phyloP scores from a whole-genome alignment of 345 rosid species.

The Populus nigra region DNA sequence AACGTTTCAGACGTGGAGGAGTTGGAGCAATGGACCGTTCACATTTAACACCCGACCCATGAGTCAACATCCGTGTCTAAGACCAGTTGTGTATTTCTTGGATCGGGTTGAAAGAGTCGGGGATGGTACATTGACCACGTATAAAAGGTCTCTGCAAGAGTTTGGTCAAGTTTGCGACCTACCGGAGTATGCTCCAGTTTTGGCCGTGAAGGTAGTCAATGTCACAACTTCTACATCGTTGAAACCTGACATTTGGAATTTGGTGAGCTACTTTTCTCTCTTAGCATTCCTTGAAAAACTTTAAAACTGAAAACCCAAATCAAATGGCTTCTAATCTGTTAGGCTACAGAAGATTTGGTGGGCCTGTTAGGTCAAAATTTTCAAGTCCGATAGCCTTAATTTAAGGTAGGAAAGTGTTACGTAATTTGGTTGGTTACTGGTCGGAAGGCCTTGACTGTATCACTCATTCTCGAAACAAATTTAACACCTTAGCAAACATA shows the following conservation, averaged over 20 bases:
- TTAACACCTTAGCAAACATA: no score
- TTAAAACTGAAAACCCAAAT: neutral
- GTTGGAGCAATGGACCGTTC: conserved; percentile 58
- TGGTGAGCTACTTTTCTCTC: conserved; percentile 40
- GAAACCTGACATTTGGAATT: conserved; percentile 52
- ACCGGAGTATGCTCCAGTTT: conserved; percentile 33
- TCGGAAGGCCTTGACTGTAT: no score
- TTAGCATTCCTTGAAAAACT: neutral
- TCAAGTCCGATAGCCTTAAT: neutral
- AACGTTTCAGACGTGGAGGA: conserved; percentile 79
- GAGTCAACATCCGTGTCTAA: conserved; percentile 48
- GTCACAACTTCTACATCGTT: conserved; percentile 39
- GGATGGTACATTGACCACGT: conserved; percentile 46
- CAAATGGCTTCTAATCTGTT: neutral
- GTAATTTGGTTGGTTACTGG: neutral
- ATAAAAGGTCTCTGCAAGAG: conserved; percentile 39
- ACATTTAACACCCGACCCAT: conserved; percentile 66
- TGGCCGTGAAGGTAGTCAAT: conserved; percentile 39
- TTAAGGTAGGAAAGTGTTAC: neutral
- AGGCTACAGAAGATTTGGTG: neutral
- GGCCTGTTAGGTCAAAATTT: neutral
- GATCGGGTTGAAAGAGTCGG: conserved; percentile 41
- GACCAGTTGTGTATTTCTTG: conserved; percentile 64
- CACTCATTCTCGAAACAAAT: no score
- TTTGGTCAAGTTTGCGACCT: conserved; percentile 33